These are phyloP conservation scores for Phytopythium litorale DNA, from an alignment of 352 stramenopile species.

Conservation along the genomic window DNA sequence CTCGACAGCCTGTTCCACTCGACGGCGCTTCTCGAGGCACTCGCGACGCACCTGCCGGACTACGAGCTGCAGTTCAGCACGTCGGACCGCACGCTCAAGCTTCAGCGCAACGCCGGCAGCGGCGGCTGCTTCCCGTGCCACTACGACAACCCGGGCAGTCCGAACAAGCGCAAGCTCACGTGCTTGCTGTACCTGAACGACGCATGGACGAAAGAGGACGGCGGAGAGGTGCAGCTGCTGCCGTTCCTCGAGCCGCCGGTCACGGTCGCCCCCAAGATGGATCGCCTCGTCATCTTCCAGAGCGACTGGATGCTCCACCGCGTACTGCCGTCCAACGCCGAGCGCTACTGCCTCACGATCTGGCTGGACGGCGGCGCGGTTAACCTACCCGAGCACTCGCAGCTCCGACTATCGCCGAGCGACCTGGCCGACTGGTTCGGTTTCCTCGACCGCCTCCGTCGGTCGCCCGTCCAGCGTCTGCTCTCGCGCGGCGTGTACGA, in stretches of 20 bases:
- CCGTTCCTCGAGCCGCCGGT: slow-evolving; percentile 61
- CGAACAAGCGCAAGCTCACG: slow-evolving; percentile 76
- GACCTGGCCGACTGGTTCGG: slow-evolving; percentile 64
- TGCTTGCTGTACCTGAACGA: slow-evolving; percentile 83
- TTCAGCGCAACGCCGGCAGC: slow-evolving; percentile 71
- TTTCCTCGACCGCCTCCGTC: slow-evolving; percentile 54
- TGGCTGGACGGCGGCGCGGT: slow-evolving; percentile 54
- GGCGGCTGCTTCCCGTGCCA: slow-evolving; percentile 80
- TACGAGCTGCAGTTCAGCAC: slow-evolving; percentile 61
- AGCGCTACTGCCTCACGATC: slow-evolving; percentile 65
- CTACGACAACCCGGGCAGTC: slow-evolving; percentile 77
- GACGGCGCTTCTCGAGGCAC: slow-evolving; percentile 41
- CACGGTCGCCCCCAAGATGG: slow-evolving; percentile 63
- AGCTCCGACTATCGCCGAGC: slow-evolving; percentile 57
- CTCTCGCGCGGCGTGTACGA: slow-evolving; percentile 73
- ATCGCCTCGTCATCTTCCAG: slow-evolving; percentile 67
- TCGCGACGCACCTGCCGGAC: slow-evolving; percentile 47
- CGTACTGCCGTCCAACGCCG: slow-evolving; percentile 43
- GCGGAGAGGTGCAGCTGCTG: slow-evolving; percentile 72
- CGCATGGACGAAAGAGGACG: slow-evolving; percentile 53
- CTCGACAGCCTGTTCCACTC: slow-evolving; percentile 65
- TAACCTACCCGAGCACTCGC: slow-evolving; percentile 49
- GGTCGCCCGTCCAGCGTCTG: slow-evolving; percentile 63
- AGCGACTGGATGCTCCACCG: slow-evolving; percentile 74
- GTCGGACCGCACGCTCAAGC: slow-evolving; percentile 59